Evolutionary conservation across 495 filamentous ascomycete species (phyloP).

Genomic region (Ascobolus immersus): DNA sequence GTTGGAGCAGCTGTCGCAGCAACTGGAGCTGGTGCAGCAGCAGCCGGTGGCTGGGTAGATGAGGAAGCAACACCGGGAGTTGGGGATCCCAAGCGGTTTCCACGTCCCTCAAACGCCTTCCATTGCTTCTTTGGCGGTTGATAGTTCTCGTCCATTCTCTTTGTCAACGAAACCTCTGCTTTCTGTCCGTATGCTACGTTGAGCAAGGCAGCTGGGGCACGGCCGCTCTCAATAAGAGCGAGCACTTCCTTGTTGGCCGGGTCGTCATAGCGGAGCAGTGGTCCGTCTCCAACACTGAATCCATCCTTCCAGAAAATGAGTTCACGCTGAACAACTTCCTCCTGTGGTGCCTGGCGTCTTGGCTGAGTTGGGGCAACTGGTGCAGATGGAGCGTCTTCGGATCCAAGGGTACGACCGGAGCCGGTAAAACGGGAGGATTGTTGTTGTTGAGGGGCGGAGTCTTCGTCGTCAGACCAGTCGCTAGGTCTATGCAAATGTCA

Average conservation of each 20-base stretch:
- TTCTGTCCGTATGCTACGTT: conserved; percentile 63
- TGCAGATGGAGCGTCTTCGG: conserved; percentile 59
- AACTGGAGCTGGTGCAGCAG: conserved; percentile 17
- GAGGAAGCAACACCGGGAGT: conserved; percentile 36
- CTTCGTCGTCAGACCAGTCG: conserved; percentile 4
- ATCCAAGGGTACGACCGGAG: conserved; percentile 62
- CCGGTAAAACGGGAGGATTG: conserved; percentile 43
- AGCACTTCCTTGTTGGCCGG: conserved; percentile 60
- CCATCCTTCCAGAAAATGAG: conserved; percentile 87
- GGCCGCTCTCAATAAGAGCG: conserved; percentile 59
- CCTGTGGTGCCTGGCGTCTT: conserved; percentile 22
- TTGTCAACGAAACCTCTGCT: conserved; percentile 60
- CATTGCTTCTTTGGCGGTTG: conserved; percentile 57
- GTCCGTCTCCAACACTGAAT: conserved; percentile 84
- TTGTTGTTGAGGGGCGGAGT: conserved; percentile 24
- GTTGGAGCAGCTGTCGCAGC: conserved; percentile 19
- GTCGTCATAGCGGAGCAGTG: conserved; percentile 71
- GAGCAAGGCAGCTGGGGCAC: conserved; percentile 70
- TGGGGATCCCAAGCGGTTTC: conserved; percentile 75
- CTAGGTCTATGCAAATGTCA: neutral
- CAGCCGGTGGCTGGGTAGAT: conserved; percentile 15
- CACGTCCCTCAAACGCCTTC: conserved; percentile 59
- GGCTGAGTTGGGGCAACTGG: conserved; percentile 39
- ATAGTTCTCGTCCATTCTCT: conserved; percentile 70
- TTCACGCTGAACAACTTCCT: conserved; percentile 30